These are phyloP conservation scores for Cryptococcus sp. DNA, from an alignment of 1,284 basidiomycete species.

Conservation along the genomic window DNA sequence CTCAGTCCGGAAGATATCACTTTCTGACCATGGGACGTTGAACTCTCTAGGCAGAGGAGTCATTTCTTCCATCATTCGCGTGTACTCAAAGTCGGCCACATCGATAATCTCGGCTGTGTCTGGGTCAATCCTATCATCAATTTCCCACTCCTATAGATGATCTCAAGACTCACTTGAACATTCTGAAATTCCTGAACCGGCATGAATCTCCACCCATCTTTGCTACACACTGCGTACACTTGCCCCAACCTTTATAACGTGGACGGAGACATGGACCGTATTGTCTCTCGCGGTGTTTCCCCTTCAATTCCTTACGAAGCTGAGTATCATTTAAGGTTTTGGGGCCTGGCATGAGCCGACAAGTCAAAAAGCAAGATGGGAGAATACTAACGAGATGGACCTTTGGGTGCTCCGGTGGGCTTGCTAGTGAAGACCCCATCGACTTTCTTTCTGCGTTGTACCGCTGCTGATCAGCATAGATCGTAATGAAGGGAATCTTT, in stretches of 20 bases:
- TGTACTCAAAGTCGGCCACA: slow-evolving; percentile 35
- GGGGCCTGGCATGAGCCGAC: not conserved
- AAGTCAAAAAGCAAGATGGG: not conserved
- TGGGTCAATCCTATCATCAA: slow-evolving; percentile 30
- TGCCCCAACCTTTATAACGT: slow-evolving; percentile 36
- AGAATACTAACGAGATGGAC: slow-evolving; percentile 24
- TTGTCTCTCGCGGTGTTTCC: slow-evolving; percentile 33
- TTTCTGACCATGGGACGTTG: slow-evolving; percentile 29
- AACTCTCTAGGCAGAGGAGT: slow-evolving; percentile 37
- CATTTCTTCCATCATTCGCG: slow-evolving; percentile 20
- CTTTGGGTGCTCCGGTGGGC: slow-evolving; percentile 13
- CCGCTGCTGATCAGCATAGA: slow-evolving; percentile 3
- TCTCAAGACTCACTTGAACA: slow-evolving; percentile 34
- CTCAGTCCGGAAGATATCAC: slow-evolving; percentile 32
- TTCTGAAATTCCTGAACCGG: slow-evolving; percentile 38
- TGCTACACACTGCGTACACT: slow-evolving; percentile 40
- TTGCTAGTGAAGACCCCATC: not conserved
- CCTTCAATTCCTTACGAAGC: slow-evolving; percentile 21
- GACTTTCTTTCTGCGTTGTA: not conserved
- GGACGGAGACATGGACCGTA: slow-evolving; percentile 28
- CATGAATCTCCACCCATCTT: slow-evolving; percentile 42
- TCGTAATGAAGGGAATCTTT: no score
- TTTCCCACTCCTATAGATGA: not conserved
- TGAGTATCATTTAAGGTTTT: slow-evolving; percentile 23
- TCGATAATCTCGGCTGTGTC: slow-evolving; percentile 33